Percentiles rank a stretch among this genome's conserved stretches.
phyloP scores from a whole-genome alignment of 352 stramenopile species.

The Phytophthora hibernalis region DNA sequence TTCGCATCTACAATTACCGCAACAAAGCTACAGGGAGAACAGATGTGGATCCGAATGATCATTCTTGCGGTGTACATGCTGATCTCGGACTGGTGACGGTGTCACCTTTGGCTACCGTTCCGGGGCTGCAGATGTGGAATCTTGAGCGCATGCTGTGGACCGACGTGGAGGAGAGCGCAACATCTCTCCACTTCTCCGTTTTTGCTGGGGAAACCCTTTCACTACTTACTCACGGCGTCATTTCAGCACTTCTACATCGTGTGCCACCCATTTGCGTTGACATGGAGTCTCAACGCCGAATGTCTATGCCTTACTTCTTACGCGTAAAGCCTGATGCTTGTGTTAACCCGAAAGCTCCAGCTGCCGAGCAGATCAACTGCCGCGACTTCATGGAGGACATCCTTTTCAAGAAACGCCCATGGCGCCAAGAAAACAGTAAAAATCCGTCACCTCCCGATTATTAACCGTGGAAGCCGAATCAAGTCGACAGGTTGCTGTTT shows the following conservation, averaged over 20 bases:
- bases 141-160: slow-evolving; percentile 84
- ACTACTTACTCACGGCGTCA: slow-evolving; percentile 76
- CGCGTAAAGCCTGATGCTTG: slow-evolving; percentile 58
- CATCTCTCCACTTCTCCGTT: slow-evolving; percentile 73
- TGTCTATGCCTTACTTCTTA: slow-evolving; percentile 91
- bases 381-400: slow-evolving; percentile 88
- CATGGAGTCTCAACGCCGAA: slow-evolving; percentile 65
- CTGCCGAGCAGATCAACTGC: slow-evolving; percentile 56
- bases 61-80: slow-evolving; percentile 80
- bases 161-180: slow-evolving; percentile 74
- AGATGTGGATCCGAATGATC: slow-evolving; percentile 55
- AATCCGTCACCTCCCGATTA: slow-evolving; percentile 56
- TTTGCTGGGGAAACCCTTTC: slow-evolving; percentile 84
- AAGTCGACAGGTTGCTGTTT: neutral
- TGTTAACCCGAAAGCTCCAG: slow-evolving; percentile 60
- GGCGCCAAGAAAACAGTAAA: slow-evolving; percentile 59
- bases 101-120: slow-evolving; percentile 74
- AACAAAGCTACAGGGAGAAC: slow-evolving; percentile 55
- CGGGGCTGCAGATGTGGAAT: slow-evolving; percentile 88
- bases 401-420: slow-evolving; percentile 82
- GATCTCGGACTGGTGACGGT: slow-evolving; percentile 84
- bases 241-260: slow-evolving; percentile 77
- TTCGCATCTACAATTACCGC: slow-evolving; percentile 88
- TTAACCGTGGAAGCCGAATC: slow-evolving; percentile 12
- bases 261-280: slow-evolving; percentile 73